Evolutionary conservation across 352 stramenopile species (phyloP).

Genomic region (Phytophthora cryptogea): DNA sequence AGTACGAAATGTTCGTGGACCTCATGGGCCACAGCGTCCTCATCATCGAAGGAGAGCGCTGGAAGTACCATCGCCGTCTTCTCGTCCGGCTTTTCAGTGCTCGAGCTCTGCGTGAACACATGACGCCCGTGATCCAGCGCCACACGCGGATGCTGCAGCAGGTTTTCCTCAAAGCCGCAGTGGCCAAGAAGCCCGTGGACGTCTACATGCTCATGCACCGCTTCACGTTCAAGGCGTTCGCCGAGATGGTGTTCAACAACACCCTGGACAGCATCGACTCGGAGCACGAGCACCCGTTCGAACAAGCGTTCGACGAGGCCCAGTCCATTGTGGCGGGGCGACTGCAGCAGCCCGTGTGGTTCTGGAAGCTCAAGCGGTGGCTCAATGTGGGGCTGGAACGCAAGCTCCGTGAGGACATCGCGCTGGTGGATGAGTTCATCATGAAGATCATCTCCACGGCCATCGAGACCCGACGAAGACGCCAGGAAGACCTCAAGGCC

Average conservation of each 20-base stretch:
- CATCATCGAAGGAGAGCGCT: conserved; percentile 48
- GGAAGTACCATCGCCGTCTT: conserved; percentile 51
- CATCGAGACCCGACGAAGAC: conserved; percentile 27
- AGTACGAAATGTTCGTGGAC: conserved; percentile 49
- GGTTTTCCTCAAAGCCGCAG: conserved; percentile 26
- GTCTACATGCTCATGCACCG: conserved; percentile 44
- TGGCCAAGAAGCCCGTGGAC: conserved; percentile 32
- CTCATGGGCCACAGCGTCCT: conserved; percentile 53
- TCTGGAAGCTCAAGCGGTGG: conserved; percentile 54
- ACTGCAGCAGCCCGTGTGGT: conserved; percentile 34
- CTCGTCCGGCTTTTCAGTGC: conserved; percentile 49
- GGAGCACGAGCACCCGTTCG: conserved; percentile 45
- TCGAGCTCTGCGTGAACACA: conserved; percentile 43
- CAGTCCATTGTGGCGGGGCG: conserved; percentile 37
- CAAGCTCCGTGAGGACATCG: conserved; percentile 31
- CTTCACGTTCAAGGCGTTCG: conserved; percentile 54
- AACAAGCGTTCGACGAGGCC: conserved; percentile 41
- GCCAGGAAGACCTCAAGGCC: conserved; percentile 16
- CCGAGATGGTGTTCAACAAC: conserved; percentile 53
- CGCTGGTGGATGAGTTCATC: conserved; percentile 41
- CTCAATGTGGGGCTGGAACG: conserved; percentile 45
- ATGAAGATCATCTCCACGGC: conserved; percentile 41
- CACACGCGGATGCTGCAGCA: conserved; percentile 38
- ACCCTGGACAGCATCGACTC: conserved; percentile 41
- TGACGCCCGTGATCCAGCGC: conserved; percentile 42